These are phyloP conservation scores for Phytophthora chlamydospora DNA, from an alignment of 352 stramenopile genomes.

Conservation along the genomic window DNA sequence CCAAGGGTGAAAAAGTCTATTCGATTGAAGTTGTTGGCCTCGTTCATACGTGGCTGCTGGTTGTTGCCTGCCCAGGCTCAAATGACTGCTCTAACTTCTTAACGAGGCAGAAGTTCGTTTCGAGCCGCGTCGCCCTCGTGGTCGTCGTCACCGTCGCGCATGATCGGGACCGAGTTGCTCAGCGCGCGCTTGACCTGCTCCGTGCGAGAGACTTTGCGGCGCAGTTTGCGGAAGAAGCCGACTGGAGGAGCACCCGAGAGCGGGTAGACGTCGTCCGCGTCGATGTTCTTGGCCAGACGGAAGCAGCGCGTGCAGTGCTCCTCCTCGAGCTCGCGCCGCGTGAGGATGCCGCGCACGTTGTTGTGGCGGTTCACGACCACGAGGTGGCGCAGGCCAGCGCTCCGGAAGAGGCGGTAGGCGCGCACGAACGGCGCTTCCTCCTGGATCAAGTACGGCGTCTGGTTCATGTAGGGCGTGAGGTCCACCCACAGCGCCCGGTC, in stretches of 20 bases:
- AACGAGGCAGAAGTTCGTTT: conserved; percentile 32
- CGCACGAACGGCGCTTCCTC: conserved; percentile 95
- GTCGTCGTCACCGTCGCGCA: conserved; percentile 16
- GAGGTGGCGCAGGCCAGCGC: conserved; percentile 95
- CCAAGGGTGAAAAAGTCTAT: conserved; percentile 8
- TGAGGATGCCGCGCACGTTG: conserved; percentile 91
- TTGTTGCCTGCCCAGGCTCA: no score
- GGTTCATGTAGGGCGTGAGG: conserved; percentile 97
- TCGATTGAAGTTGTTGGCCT: no score
- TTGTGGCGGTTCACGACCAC: conserved; percentile 93
- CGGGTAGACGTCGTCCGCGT: conserved; percentile 75
- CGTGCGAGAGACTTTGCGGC: conserved; percentile 64
- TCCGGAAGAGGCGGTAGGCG: conserved; percentile 97
- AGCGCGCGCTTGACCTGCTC: conserved; percentile 83
- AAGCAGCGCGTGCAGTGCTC: conserved; percentile 83
- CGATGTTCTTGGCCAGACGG: conserved; percentile 75
- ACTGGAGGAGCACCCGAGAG: conserved; percentile 57
- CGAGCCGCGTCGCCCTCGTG: conserved; percentile 11
- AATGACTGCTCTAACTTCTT: no score
- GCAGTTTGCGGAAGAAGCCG: conserved; percentile 68
- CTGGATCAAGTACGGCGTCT: conserved; percentile 96
- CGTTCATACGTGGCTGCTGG: no score
- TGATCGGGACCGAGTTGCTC: conserved; percentile 39
- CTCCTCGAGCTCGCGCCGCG: conserved; percentile 80
- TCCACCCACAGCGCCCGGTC: conserved; percentile 94